phyloP scores from a whole-genome alignment of 306 rosid species.

The Luffa aegyptiaca region DNA sequence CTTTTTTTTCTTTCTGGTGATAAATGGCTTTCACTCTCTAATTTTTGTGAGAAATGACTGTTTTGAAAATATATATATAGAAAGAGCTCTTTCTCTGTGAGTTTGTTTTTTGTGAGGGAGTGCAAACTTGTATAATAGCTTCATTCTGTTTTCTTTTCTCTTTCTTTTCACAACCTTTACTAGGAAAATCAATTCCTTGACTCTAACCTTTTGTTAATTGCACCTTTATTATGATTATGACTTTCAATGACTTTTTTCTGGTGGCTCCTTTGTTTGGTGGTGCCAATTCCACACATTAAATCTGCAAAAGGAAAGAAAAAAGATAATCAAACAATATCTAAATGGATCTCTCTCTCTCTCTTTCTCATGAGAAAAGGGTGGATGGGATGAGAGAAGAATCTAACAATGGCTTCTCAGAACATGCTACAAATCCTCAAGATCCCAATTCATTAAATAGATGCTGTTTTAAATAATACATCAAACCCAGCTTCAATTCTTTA shows the following conservation, averaged over 20 bases:
- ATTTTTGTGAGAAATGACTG: neutral
- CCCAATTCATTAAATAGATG: neutral
- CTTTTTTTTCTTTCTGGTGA: too few relatives aligned
- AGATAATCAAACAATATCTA: neutral
- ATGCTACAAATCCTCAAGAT: neutral
- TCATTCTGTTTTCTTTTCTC: neutral
- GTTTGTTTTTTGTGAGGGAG: neutral
- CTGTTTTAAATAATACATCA: neutral
- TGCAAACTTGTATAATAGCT: neutral
- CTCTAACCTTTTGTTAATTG: neutral
- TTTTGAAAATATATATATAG: neutral
- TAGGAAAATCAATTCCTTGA: neutral
- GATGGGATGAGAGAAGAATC: neutral
- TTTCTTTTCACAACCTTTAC: neutral
- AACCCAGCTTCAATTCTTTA: neutral
- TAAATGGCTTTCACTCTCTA: too few relatives aligned
- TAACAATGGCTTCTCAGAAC: constrained; percentile 3
- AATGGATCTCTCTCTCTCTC: neutral
- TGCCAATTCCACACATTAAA: neutral
- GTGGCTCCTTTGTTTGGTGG: neutral
- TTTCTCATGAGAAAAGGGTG: neutral
- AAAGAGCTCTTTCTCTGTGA: neutral
- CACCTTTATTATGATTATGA: neutral
- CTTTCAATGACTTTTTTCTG: neutral
- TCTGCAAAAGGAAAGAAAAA: constrained; percentile 1